Conservation (phyloP, 768 basidiomycete species). For the Rhodotorula toruloides region DNA sequence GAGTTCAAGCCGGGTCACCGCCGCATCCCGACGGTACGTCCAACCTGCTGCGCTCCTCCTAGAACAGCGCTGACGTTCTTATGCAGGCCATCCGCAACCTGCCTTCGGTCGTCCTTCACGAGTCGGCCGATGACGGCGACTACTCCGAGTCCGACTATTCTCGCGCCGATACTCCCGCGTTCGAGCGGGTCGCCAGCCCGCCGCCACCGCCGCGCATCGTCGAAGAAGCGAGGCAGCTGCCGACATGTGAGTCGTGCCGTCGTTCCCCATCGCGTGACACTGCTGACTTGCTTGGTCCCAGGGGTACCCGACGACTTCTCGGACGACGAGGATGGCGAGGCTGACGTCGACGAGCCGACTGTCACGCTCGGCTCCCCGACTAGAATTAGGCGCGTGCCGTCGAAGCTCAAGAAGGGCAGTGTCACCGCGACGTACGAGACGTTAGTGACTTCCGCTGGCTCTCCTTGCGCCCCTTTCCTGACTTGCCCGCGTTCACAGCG, state of each 20-base stretch:
- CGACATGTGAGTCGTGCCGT: conserved; percentile 11
- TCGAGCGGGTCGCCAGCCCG: conserved; percentile 18
- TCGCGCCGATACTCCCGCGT: conserved; percentile 8
- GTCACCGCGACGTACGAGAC: neutral
- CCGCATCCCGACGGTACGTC: conserved; percentile 29
- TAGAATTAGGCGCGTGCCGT: neutral
- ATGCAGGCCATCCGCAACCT: conserved; percentile 28
- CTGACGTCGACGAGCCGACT: conserved; percentile 33
- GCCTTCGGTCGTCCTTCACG: conserved; percentile 25
- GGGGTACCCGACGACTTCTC: conserved; percentile 14
- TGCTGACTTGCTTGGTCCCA: neutral
- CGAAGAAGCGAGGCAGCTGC: conserved; percentile 16
- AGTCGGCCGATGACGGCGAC: conserved; percentile 27
- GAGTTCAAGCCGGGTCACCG: conserved; percentile 25
- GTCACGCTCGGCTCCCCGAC: conserved; percentile 22
- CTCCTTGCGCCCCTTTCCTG: neutral
- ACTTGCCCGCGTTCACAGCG: neutral
- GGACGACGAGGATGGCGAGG: conserved; percentile 1
- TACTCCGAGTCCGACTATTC: conserved; percentile 5
- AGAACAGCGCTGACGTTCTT: neutral
- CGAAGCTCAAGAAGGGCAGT: neutral
- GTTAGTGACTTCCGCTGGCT: neutral
- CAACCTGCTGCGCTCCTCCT: no score
- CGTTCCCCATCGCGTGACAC: neutral
- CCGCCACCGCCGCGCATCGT: conserved; percentile 31